Percentiles rank a stretch among this genome's conserved stretches.
Evolutionary conservation across 345 rosid genomes (phyloP).

Genomic region (Anastatica hierochuntica): DNA sequence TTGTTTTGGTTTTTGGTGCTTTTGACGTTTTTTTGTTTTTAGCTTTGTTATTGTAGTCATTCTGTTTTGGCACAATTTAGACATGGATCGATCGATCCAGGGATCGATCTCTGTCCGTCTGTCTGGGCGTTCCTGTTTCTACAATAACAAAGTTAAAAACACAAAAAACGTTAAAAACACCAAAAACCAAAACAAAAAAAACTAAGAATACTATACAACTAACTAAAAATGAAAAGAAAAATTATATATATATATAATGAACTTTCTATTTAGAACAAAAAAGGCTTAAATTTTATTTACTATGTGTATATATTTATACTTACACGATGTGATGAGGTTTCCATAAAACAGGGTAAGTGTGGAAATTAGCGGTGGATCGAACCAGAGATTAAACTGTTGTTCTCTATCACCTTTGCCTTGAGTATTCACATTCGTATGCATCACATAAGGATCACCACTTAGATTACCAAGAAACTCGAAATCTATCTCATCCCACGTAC

Average conservation of each 20-base stretch:
- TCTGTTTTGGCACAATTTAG: too few species aligned
- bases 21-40: slow-evolving; percentile 42
- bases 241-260: background rate
- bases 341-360: slow-evolving; percentile 67
- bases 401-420: slow-evolving; percentile 66
- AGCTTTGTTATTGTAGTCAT: too few species aligned
- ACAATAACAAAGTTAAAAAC: too few species aligned
- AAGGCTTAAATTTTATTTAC: too few species aligned
- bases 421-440: slow-evolving; percentile 58
- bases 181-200: slow-evolving; percentile 32
- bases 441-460: slow-evolving; percentile 50
- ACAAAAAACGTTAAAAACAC: too few species aligned
- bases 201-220: too few species aligned
- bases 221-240: background rate
- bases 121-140: too few species aligned
- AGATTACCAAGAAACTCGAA: slow-evolving; percentile 71
- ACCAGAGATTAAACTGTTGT: slow-evolving; percentile 68
- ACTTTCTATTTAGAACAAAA: too few species aligned
- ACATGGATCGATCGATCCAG: too few species aligned
- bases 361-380: slow-evolving; percentile 59
- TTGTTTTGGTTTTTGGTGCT: too few species aligned
- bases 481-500: slow-evolving; percentile 61
- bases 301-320: slow-evolving; percentile 13
- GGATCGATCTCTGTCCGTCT: too few species aligned
- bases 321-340: slow-evolving; percentile 48